These are phyloP conservation scores for Barnettozyma pratensis DNA, from an alignment of 805 yeast species.

Conservation along the genomic window DNA sequence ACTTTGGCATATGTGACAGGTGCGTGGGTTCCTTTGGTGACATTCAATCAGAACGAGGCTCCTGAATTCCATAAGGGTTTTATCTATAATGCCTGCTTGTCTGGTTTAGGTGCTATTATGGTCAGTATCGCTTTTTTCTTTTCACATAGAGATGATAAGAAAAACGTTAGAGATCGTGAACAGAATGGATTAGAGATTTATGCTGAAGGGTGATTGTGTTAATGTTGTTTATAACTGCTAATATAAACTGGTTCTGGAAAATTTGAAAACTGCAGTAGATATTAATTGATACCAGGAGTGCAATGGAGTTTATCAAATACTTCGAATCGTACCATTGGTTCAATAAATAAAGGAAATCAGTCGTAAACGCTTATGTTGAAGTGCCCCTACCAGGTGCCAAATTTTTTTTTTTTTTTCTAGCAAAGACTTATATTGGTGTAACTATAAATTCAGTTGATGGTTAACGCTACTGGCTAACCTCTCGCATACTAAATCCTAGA, in stretches of 20 bases:
- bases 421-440: too few species aligned
- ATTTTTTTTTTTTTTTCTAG: too few species aligned
- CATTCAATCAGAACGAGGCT: slow-evolving; percentile 34
- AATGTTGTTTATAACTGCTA: not conserved
- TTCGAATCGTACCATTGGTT: too few species aligned
- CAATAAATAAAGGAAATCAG: too few species aligned
- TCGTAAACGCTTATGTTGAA: too few species aligned
- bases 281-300: too few species aligned
- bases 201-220: not conserved
- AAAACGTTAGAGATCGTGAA: not conserved
- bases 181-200: not conserved
- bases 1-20: slow-evolving; percentile 37
- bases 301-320: too few species aligned
- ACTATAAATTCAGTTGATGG: too few species aligned
- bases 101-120: slow-evolving; percentile 4
- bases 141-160: slow-evolving; percentile 2
- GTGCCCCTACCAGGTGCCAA: too few species aligned
- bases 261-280: not conserved
- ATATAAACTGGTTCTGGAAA: not conserved
- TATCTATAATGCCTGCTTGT: slow-evolving; percentile 27
- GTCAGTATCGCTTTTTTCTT: not conserved
- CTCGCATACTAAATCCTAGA: not conserved
- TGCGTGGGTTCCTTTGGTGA: slow-evolving; percentile 37
- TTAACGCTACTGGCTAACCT: not conserved
- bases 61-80: slow-evolving; percentile 36